These are phyloP conservation scores for Glycine soja DNA, from an alignment of 306 rosid species.

Conservation along the genomic window DNA sequence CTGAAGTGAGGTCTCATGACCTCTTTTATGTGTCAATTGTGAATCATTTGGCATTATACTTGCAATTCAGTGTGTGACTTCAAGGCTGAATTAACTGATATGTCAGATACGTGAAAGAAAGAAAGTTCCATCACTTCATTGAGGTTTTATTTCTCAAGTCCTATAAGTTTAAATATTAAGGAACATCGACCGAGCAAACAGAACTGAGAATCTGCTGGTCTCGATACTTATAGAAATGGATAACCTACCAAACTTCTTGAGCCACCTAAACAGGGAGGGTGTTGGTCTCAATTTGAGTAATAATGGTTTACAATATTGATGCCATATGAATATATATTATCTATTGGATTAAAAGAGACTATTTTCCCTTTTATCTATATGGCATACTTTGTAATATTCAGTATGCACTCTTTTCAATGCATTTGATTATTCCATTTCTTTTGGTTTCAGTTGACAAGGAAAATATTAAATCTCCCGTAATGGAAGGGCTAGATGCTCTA, in stretches of 20 bases:
- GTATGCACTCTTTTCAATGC: conserved; percentile 4
- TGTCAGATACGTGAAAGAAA: neutral
- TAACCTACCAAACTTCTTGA: conserved; percentile 4
- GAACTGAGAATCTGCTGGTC: neutral
- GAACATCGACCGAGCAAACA: conserved; percentile 9
- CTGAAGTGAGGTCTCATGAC: conserved; percentile 35
- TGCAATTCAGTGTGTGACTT: neutral
- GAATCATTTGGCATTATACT: neutral
- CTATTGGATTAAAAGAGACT: conserved; percentile 20
- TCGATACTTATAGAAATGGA: conserved; percentile 17
- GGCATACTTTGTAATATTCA: conserved; percentile 7
- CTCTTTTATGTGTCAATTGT: neutral
- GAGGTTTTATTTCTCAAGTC: conserved; percentile 20
- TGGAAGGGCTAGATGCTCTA: conserved; percentile 77
- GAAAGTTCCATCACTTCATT: neutral
- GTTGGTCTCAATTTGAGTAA: conserved; percentile 15
- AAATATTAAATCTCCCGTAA: conserved; percentile 65
- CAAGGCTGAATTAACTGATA: neutral
- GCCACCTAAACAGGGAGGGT: conserved; percentile 10
- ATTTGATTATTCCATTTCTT: conserved; percentile 39
- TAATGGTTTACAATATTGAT: neutral
- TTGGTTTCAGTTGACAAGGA: conserved; percentile 66
- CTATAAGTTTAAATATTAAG: neutral
- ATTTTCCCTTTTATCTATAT: neutral
- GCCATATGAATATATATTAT: conserved; percentile 10